Base-by-base conservation (phyloP, 352 stramenopile species). In the Hyaloperonospora arabidopsidis region DNA sequence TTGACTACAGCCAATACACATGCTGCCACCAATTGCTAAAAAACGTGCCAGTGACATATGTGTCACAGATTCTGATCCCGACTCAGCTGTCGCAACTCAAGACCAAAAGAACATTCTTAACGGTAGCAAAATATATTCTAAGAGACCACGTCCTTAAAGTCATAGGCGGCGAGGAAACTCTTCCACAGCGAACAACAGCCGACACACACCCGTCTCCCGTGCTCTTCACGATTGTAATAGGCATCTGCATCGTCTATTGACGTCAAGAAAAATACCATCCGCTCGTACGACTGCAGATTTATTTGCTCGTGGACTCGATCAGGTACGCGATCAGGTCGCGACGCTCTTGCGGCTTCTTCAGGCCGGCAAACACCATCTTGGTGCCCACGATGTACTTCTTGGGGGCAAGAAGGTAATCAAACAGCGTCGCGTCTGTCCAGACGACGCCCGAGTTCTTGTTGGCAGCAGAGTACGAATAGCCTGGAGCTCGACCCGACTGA, bases 341-440 rank as follows among this genome's bases (percentile, higher is more conserved):
- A 54, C 97, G 89, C 67, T 99, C 97, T 45, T 84, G 65, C 22
- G 90, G 80, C 86, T 98, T 99, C 89, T 99, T 99, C 53, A 99
- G 81, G 67, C 97, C 97, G 19, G 97, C 97, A 62, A 99, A 99
- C 40, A 99, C 95, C 97, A 99, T 99, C 86, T 99, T 99, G 53
- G 97, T 99, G 67, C 97, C 97, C 93, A 98, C 98, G 68, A 99
- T 99, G 93, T 99, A 99, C 86, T 99, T 99, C 92, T 99, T 99
- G 14, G 97, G 97, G 49, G 96, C 97, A 29, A 98, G 82, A 39
- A 99, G 83, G 84, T 99, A 99, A 60, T 98, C 94, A 67, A 98
- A 99, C 17, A 99, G 75, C 41, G 96, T 98, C 63, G 97, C 89
- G 46, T 99, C 95, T 15, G 76, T 95, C 97, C 96, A 99, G 13